These are phyloP conservation scores for Stagonosporopsis vannaccii DNA, from an alignment of 2,329 filamentous ascomycete genomes.

Conservation along the genomic window DNA sequence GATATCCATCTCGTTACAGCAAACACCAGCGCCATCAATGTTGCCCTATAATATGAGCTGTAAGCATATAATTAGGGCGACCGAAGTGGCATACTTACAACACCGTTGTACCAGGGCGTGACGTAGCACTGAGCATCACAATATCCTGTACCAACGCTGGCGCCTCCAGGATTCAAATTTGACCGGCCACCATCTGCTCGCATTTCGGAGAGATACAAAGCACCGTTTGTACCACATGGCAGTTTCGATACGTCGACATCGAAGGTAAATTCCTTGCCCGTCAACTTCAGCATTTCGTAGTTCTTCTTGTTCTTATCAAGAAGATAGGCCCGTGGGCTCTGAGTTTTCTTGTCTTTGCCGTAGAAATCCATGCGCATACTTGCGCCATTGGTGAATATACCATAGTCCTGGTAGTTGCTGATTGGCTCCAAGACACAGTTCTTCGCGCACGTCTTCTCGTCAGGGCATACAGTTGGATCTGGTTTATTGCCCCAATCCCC, in stretches of 20 bases:
- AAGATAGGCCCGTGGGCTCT: conserved; percentile 67
- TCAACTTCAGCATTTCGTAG: conserved; percentile 71
- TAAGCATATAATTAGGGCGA: conserved; percentile 48
- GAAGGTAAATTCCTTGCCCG: conserved; percentile 75
- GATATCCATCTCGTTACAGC: conserved; percentile 65
- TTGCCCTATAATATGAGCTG: conserved; percentile 46
- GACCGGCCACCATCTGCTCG: conserved; percentile 47
- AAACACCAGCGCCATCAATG: conserved; percentile 54
- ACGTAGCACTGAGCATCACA: conserved; percentile 55
- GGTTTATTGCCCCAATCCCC: conserved; percentile 39
- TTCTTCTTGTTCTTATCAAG: conserved; percentile 64
- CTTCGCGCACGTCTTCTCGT: conserved; percentile 58
- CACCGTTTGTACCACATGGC: conserved; percentile 53
- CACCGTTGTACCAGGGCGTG: conserved; percentile 48
- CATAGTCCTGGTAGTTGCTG: conserved; percentile 61
- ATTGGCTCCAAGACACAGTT: conserved; percentile 67
- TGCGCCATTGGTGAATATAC: conserved; percentile 59
- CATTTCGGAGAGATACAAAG: conserved; percentile 52
- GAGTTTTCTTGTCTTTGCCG: conserved; percentile 45
- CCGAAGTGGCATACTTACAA: conserved; percentile 33
- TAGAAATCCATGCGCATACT: conserved; percentile 57
- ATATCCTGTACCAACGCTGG: conserved; percentile 69
- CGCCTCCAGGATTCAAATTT: conserved; percentile 57
- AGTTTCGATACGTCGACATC: conserved; percentile 67
- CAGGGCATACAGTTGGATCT: conserved; percentile 57